phyloP scores from a whole-genome alignment of 257 asterid species.

The Cruciata laevipes region DNA sequence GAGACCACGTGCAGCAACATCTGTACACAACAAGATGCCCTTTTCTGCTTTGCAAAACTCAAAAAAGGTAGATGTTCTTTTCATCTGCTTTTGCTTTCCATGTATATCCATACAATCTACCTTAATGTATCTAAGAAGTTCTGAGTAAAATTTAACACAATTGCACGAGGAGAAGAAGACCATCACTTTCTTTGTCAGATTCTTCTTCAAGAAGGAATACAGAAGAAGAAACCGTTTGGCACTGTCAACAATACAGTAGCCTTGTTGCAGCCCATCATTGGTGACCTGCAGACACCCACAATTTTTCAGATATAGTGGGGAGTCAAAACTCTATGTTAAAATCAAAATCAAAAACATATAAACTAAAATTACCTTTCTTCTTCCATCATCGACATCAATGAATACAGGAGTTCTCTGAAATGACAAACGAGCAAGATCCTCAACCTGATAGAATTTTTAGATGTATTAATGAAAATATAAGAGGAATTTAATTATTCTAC shows the following conservation, averaged over 20 bases:
- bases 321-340: constrained; percentile 7
- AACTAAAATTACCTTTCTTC: constrained; percentile 55
- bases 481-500: neutral
- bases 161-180: constrained; percentile 93
- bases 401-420: constrained; percentile 61
- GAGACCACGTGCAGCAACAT: constrained; percentile 98
- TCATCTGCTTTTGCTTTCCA: constrained; percentile 95
- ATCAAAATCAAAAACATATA: neutral
- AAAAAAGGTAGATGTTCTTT: constrained; percentile 73
- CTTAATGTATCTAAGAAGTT: constrained; percentile 67
- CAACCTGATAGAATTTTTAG: constrained; percentile 50
- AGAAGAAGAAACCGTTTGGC: constrained; percentile 78
- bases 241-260: constrained; percentile 81
- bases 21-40: constrained; percentile 88
- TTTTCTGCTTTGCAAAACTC: constrained; percentile 79
- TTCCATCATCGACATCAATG: constrained; percentile 85
- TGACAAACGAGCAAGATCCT: constrained; percentile 92
- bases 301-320: constrained; percentile 1
- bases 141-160: constrained; percentile 84
- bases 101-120: constrained; percentile 74
- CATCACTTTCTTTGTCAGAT: constrained; percentile 88
- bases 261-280: constrained; percentile 93
- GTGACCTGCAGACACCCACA: constrained; percentile 51
- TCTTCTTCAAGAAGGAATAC: constrained; percentile 86
- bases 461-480: constrained; percentile 8